Evolutionary conservation across 345 rosid genomes (phyloP).

Genomic region (Dipteronia dyeriana): DNA sequence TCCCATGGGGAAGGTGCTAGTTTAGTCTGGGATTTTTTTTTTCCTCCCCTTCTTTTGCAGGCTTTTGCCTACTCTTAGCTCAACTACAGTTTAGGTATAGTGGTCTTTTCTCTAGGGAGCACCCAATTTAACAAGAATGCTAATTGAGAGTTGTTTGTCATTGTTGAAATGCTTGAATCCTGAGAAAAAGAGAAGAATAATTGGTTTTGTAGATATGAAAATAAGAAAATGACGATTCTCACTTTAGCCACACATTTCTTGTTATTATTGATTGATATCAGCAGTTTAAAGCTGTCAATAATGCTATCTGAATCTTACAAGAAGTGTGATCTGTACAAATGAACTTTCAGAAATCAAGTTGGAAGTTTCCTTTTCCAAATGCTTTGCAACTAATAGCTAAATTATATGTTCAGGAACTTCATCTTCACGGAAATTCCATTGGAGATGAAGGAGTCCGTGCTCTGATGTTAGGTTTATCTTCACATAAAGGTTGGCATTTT

Average conservation of each 20-base stretch:
- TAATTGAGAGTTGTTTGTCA: neutral
- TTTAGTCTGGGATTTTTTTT: neutral
- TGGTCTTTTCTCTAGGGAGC: neutral
- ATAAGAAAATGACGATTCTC: neutral
- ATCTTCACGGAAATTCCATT: conserved; percentile 89
- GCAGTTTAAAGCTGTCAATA: neutral
- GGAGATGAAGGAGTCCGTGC: conserved; percentile 95
- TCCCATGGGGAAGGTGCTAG: neutral
- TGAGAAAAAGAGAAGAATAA: neutral
- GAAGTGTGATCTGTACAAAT: neutral
- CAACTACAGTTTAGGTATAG: neutral
- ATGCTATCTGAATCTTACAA: neutral
- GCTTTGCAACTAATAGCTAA: conserved; percentile 4
- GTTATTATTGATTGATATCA: neutral
- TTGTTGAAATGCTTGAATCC: neutral
- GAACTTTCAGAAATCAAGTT: neutral
- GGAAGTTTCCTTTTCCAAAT: neutral
- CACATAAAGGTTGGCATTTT: conserved; percentile 64
- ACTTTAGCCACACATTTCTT: neutral
- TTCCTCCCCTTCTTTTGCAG: neutral
- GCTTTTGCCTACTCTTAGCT: neutral
- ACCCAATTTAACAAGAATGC: neutral
- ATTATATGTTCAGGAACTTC: conserved; percentile 68
- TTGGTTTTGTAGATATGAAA: neutral
- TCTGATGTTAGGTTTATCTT: conserved; percentile 79